Percentiles rank a stretch among this genome's conserved stretches.
These are phyloP conservation scores for Silene coronaria DNA, from an alignment of 179 eudicot species.

Conservation along the genomic window DNA sequence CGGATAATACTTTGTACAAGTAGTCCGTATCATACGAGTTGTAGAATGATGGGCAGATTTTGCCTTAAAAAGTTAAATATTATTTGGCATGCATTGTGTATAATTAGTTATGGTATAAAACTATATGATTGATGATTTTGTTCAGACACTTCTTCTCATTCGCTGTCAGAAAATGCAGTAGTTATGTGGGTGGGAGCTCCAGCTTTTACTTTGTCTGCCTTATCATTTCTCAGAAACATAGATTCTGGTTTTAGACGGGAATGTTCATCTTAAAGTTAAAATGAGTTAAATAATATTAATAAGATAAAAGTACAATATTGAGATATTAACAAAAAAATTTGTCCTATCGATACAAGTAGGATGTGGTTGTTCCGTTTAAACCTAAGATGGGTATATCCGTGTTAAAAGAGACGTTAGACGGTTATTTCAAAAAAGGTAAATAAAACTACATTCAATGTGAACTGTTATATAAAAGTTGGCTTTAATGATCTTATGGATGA, in stretches of 20 bases:
- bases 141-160: not conserved
- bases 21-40: conserved; percentile 14
- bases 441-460: not conserved
- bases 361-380: no score
- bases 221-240: not conserved
- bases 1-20: no score
- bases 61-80: not conserved
- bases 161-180: conserved; percentile 15
- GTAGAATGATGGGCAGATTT: conserved; percentile 26
- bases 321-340: no score
- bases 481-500: conserved; percentile 18
- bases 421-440: no score
- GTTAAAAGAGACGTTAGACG: no score
- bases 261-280: no score
- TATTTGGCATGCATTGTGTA: not conserved
- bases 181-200: conserved; percentile 23
- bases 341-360: no score
- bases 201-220: conserved; percentile 29
- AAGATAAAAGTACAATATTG: no score
- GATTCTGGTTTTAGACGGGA: not conserved
- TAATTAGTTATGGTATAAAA: not conserved
- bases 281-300: no score
- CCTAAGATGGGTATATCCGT: no score
- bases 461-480: conserved; percentile 7
- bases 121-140: conserved; percentile 11